Evolutionary conservation across 1,139 yeast genomes (phyloP).

Genomic region (Trichomonascaceae sp.): DNA sequence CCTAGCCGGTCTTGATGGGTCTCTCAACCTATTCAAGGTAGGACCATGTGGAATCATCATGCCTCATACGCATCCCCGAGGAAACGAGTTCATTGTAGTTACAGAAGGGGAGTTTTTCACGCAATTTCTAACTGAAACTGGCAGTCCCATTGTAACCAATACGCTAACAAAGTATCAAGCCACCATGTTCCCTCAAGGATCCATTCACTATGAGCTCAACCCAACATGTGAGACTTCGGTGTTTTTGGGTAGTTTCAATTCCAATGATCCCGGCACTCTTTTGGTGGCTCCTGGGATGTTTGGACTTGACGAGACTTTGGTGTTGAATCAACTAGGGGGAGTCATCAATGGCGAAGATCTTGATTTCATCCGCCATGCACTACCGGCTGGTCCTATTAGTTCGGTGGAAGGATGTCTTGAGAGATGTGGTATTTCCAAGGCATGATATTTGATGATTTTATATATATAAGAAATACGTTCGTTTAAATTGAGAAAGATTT

Average conservation of each 20-base stretch:
- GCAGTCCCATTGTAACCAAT: slow-evolving; percentile 17
- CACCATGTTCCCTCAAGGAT: slow-evolving; percentile 20
- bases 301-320: slow-evolving; percentile 12
- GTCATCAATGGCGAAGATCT: slow-evolving; percentile 15
- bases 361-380: slow-evolving; percentile 11
- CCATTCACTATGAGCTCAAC: slow-evolving; percentile 19
- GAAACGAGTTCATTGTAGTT: slow-evolving; percentile 21
- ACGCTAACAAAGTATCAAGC: slow-evolving; percentile 15
- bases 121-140: slow-evolving; percentile 19
- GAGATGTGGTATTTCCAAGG: slow-evolving; percentile 10
- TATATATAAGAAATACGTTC: too few species aligned
- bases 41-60: slow-evolving; percentile 23
- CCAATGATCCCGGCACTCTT: slow-evolving; percentile 22
- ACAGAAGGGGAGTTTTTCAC: slow-evolving; percentile 18
- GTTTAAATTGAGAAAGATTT: too few species aligned
- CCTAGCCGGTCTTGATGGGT: slow-evolving; percentile 17
- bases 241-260: slow-evolving; percentile 18
- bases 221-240: slow-evolving; percentile 19
- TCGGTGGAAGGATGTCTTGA: slow-evolving; percentile 14
- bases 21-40: slow-evolving; percentile 17
- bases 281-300: slow-evolving; percentile 18
- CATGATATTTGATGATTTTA: background rate
- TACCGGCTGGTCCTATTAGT: slow-evolving; percentile 15
- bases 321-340: slow-evolving; percentile 16
- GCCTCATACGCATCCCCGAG: slow-evolving; percentile 23